phyloP scores from a whole-genome alignment of 768 basidiomycete genomes.

The Leccinum truebloodii region DNA sequence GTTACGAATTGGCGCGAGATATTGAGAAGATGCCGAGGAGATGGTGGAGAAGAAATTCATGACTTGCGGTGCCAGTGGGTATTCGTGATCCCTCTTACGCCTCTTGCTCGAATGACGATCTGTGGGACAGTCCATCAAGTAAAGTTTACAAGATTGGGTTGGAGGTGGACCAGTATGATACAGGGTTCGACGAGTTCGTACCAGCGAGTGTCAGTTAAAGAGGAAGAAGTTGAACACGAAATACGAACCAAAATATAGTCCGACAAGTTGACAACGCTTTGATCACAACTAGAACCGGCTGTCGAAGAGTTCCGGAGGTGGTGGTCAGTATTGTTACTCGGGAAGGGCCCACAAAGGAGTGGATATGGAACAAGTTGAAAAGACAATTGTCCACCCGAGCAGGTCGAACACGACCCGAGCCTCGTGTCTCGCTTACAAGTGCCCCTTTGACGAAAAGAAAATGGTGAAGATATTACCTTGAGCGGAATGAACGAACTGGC shows the following conservation, averaged over 20 bases:
- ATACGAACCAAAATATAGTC: slow-evolving; percentile 30
- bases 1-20: slow-evolving; percentile 49
- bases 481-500: slow-evolving; percentile 57
- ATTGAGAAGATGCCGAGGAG: slow-evolving; percentile 43
- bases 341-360: slow-evolving; percentile 20
- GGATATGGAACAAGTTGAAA: slow-evolving; percentile 23
- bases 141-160: slow-evolving; percentile 16
- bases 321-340: slow-evolving; percentile 20
- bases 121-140: slow-evolving; percentile 42
- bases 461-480: slow-evolving; percentile 44
- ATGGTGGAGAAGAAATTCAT: slow-evolving; percentile 57
- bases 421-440: slow-evolving; percentile 28
- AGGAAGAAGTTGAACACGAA: slow-evolving; percentile 21
- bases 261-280: slow-evolving; percentile 16
- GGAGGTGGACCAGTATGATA: neutral
- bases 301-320: slow-evolving; percentile 13
- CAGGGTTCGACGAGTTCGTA: too few species aligned
- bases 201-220: slow-evolving; percentile 1
- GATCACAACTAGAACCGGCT: slow-evolving; percentile 29
- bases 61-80: slow-evolving; percentile 34
- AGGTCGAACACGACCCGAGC: slow-evolving; percentile 16
- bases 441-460: slow-evolving; percentile 7
- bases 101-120: slow-evolving; percentile 46
- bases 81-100: slow-evolving; percentile 41
- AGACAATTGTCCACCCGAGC: slow-evolving; percentile 29